Evolutionary conservation across 2,329 filamentous ascomycete genomes (phyloP).

Genomic region (Diatrype stigma): DNA sequence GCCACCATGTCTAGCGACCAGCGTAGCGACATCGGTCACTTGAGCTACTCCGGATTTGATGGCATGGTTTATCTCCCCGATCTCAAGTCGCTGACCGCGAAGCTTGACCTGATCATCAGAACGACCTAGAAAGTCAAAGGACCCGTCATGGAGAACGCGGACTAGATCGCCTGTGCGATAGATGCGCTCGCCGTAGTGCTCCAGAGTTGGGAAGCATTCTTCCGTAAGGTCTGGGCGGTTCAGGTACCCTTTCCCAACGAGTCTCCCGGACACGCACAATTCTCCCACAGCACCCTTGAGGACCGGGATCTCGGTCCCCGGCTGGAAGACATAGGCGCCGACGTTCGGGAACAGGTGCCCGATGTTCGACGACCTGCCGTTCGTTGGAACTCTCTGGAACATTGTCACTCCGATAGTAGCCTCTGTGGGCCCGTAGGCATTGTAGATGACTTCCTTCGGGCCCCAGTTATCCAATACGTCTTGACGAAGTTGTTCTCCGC

Average conservation of each 20-base stretch:
- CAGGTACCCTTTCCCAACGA: slow-evolving; percentile 87
- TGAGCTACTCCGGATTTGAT: slow-evolving; percentile 58
- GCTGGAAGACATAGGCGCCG: slow-evolving; percentile 72
- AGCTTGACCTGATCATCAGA: slow-evolving; percentile 92
- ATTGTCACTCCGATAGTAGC: slow-evolving; percentile 91
- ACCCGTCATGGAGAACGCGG: slow-evolving; percentile 71
- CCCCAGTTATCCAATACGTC: slow-evolving; percentile 89
- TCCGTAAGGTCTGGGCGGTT: slow-evolving; percentile 73
- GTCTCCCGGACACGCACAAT: slow-evolving; percentile 78
- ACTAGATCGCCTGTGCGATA: slow-evolving; percentile 91
- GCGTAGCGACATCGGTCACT: slow-evolving; percentile 68
- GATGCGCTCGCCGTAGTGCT: slow-evolving; percentile 54
- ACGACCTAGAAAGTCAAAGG: slow-evolving; percentile 82
- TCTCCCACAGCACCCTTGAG: slow-evolving; percentile 78
- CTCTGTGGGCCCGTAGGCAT: slow-evolving; percentile 89
- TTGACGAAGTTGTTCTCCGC: slow-evolving; percentile 81
- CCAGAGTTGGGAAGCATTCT: slow-evolving; percentile 69
- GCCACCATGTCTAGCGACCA: slow-evolving; percentile 65
- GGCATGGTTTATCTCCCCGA: slow-evolving; percentile 84
- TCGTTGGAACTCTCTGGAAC: slow-evolving; percentile 72
- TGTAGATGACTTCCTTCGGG: slow-evolving; percentile 75
- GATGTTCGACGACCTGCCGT: slow-evolving; percentile 83
- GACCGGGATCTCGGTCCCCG: slow-evolving; percentile 66
- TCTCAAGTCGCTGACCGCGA: slow-evolving; percentile 81
- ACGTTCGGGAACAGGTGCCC: slow-evolving; percentile 85